Percentiles rank a stretch among this genome's conserved stretches.
phyloP scores from a whole-genome alignment of 805 yeast species.

The Yueomyces sinensis region DNA sequence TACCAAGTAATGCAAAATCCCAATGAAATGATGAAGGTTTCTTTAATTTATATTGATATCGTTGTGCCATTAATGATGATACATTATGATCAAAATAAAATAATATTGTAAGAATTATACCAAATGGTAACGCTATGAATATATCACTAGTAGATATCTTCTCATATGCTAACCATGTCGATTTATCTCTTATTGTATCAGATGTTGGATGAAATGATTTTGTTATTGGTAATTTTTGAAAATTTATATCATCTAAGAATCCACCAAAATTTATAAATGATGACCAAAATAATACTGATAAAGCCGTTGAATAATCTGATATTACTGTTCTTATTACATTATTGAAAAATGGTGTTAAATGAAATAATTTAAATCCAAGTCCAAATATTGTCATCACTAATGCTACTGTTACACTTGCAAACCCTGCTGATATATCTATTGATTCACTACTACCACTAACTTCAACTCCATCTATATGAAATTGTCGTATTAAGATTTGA shows the following conservation, averaged over 20 bases:
- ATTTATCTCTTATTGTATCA: slow-evolving; percentile 10
- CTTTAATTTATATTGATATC: slow-evolving; percentile 59
- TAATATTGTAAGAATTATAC: slow-evolving; percentile 64
- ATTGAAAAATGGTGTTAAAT: slow-evolving; percentile 46
- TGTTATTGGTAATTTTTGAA: slow-evolving; percentile 56
- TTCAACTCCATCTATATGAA: slow-evolving; percentile 26
- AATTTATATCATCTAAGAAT: slow-evolving; percentile 37
- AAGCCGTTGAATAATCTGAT: slow-evolving; percentile 77
- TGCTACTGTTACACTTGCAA: slow-evolving; percentile 61
- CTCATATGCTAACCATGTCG: slow-evolving; percentile 29
- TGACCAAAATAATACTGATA: slow-evolving; percentile 76
- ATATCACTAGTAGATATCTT: slow-evolving; percentile 49
- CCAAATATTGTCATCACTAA: slow-evolving; percentile 72
- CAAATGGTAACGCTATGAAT: slow-evolving; percentile 88
- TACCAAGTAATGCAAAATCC: slow-evolving; percentile 75
- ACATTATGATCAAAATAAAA: slow-evolving; percentile 95
- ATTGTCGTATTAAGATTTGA: slow-evolving; percentile 66
- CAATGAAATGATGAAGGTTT: slow-evolving; percentile 90
- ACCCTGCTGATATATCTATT: slow-evolving; percentile 37
- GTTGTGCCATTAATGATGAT: slow-evolving; percentile 86
- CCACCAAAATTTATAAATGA: slow-evolving; percentile 93
- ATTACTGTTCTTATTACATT: slow-evolving; percentile 52
- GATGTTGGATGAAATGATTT: slow-evolving; percentile 65
- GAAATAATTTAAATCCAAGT: slow-evolving; percentile 38
- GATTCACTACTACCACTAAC: slow-evolving; percentile 3